Evolutionary conservation across 495 filamentous ascomycete species (phyloP), one percentile per base, ranked within the genome.

Genomic region (Aspergillus funiculosus): DNA sequence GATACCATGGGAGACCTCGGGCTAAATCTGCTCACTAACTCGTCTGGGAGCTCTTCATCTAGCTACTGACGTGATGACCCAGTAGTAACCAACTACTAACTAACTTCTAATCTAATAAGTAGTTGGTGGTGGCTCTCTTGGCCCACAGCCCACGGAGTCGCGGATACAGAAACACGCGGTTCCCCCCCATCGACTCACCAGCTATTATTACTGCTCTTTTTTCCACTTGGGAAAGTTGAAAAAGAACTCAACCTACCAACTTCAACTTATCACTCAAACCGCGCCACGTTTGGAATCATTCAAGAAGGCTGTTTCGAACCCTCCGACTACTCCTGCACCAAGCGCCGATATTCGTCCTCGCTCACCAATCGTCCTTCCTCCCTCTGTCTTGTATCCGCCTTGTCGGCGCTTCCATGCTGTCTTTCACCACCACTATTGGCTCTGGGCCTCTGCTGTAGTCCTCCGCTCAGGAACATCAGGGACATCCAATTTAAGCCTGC

Each of bases 351-450:
- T 38, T 45, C 35, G 25, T 52, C 24, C 31, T 49, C 31, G 28
- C 7, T 37, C 37, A 48, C 43, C 43, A 43, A 43, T 47, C 38
- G 37, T 22, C 24, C 28, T 36, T 44, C 35, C 30, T 21, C 27
- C 28, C 40, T 29, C 14, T 10, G 42, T 28, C 31, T 35, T 19
- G 29, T 41, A 44, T 60, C 50, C 43, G 49, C 57, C 46, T 43
- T 51, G 53, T 52, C 48, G 49, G 53, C 54, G 57, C 53, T 54
- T 60, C 42, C 35, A 44, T 26, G 40, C 36, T 39, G 27, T 27
- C 21, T 39, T 35, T 17, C 14, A 21, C 37, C 44, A 24, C 39
- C 42, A 38, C 42, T 39, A 59, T 59, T 59, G 57, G 57, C 40
- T 39, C 35, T 51, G 38, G 25, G 40, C 30, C 15, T 31, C 26